phyloP scores from a whole-genome alignment of 2,329 filamentous ascomycete species.

The Trematosphaeria pertusa region DNA sequence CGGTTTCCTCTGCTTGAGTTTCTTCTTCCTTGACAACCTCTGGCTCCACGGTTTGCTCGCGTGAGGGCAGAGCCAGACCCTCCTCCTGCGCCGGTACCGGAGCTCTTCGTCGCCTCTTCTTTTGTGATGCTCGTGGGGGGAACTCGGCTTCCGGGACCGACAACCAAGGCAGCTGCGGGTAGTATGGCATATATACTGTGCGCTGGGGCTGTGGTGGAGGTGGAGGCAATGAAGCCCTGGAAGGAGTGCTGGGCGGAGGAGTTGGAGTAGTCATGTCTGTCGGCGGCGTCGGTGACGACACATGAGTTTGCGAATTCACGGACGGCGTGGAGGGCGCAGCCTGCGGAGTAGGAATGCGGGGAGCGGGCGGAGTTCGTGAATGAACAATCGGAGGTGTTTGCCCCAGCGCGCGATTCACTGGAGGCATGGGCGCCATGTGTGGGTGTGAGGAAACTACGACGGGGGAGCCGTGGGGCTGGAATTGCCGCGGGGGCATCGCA shows the following conservation, averaged over 20 bases:
- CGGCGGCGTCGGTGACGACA: constrained; percentile 42
- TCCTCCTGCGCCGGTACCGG: constrained; percentile 48
- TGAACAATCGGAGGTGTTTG: constrained; percentile 48
- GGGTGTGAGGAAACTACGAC: constrained; percentile 56
- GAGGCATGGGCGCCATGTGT: constrained; percentile 57
- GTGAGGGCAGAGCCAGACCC: constrained; percentile 60
- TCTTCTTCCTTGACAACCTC: constrained; percentile 16
- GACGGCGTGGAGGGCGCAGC: constrained; percentile 44
- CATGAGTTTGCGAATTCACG: constrained; percentile 40
- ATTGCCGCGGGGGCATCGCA: constrained; percentile 47
- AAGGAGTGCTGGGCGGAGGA: constrained; percentile 32
- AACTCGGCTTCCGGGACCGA: constrained; percentile 63
- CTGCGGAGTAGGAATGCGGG: constrained; percentile 39
- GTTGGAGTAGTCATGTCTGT: constrained; percentile 38
- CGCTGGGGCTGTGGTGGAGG: constrained; percentile 26
- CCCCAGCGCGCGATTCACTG: constrained; percentile 47
- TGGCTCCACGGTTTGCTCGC: constrained; percentile 42
- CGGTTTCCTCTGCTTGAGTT: constrained; percentile 20
- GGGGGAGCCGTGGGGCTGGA: constrained; percentile 50
- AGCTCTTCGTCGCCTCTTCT: constrained; percentile 53
- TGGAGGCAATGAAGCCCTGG: constrained; percentile 26
- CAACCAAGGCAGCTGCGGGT: constrained; percentile 65
- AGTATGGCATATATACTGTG: constrained; percentile 53
- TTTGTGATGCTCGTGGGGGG: constrained; percentile 57
- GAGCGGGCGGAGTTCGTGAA: constrained; percentile 43